Conservation (phyloP, 73 alveolate genomes). For the Diophrys appendiculata region DNA sequence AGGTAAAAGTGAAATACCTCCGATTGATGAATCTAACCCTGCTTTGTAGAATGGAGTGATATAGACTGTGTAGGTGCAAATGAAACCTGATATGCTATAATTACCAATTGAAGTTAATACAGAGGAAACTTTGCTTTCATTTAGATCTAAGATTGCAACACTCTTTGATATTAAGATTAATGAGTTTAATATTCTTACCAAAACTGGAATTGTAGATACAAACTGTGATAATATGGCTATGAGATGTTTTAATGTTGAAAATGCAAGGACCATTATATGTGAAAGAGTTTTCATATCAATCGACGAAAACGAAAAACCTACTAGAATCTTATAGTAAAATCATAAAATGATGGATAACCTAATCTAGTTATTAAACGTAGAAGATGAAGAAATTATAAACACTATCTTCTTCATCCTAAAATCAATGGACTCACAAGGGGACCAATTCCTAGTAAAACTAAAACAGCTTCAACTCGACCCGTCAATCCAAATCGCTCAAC, state of each 20-base stretch:
- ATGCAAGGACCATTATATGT: neutral
- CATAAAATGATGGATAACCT: no score
- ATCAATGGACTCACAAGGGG: neutral
- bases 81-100: neutral
- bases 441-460: no score
- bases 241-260: neutral
- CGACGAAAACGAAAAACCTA: neutral
- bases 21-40: neutral
- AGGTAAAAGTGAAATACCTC: neutral
- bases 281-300: neutral
- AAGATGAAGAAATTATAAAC: neutral
- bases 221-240: neutral
- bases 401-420: neutral
- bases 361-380: neutral
- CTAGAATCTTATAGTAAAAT: neutral
- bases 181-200: neutral
- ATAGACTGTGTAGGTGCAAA: neutral
- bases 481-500: neutral
- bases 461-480: no score
- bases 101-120: neutral
- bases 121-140: neutral
- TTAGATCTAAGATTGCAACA: neutral
- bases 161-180: neutral
- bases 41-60: neutral
- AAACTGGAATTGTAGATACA: neutral